Base-by-base conservation (phyloP, 768 basidiomycete species). In the Boletus sp. region DNA sequence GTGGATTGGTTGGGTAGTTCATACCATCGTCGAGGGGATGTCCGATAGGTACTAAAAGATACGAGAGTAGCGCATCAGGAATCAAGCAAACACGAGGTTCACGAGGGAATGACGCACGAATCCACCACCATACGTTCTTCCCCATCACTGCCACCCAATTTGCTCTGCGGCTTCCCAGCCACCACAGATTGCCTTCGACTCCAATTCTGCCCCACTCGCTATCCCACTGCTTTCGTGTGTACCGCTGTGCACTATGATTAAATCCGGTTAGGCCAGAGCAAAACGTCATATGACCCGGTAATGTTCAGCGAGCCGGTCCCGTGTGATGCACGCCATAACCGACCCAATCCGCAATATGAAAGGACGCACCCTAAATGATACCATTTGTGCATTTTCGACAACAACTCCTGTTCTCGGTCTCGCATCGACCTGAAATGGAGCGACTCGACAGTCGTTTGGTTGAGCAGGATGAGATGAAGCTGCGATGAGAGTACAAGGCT, bases 81-180 rank as follows among this genome's bases (percentile, higher is more conserved):
- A 35, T 45, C 32, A 15, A 20, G 5, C 11, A 17, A 7, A 5
- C 41, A 4, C 24, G 30, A 32, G 18, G 11, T 11, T 10, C n/a
- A 37, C 32, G 28, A 35, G 45, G 17, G 24, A 53, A 36, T 39
- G 24, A 84, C 87, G 81, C 71, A 95, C 94, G 73, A 60, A 94
- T 78, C 94, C 94, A 97, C 39, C 85, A 83, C 69, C 80, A 78
- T 54, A 71, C 70, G 55, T 75, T 81, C 35, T 63, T 71, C 9
- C 94, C 94, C 92, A 98, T 96, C 44, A 89, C 86, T 48, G 83
- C 81, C 62, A 81, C 80, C 94, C 94, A 97, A 61, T 86, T 87
- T 42, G 73, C 75, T 48, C 77, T 70, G 45, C 63, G 57, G 60
- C 78, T 82, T 29, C 90, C 94, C 36, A 83, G 72, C 85, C 88